Evolutionary conservation across 176 grass and related monocot species (phyloP).

Genomic region (Aegilops tauschii): DNA sequence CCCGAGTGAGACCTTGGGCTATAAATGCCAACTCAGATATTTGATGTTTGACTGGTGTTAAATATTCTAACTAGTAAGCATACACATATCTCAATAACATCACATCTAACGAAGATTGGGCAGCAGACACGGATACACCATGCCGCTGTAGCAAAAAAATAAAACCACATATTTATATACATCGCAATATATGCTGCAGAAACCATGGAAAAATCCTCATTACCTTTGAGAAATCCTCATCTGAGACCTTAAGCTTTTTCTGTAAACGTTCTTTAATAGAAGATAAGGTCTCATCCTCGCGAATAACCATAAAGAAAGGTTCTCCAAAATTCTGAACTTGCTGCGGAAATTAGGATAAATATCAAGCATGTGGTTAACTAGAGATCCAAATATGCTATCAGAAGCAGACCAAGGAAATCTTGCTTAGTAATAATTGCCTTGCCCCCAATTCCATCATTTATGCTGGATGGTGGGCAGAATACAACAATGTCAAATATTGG

Average conservation of each 20-base stretch:
- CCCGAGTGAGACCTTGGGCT: neutral
- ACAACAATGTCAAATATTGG: neutral
- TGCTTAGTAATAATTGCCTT: neutral
- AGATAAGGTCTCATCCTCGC: constrained; percentile 79
- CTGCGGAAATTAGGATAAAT: constrained; percentile 33
- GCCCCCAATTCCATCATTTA: neutral
- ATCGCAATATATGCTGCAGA: neutral
- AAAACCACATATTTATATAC: neutral
- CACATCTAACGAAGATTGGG: too few relatives aligned
- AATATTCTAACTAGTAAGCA: neutral
- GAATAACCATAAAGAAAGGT: constrained; percentile 97
- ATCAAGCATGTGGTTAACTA: constrained; percentile 19
- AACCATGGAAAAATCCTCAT: neutral
- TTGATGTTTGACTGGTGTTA: neutral
- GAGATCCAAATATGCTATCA: constrained; percentile 1
- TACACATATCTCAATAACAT: too few relatives aligned
- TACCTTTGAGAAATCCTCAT: constrained; percentile 96
- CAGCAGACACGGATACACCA: neutral
- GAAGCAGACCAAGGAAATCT: neutral
- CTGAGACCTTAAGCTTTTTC: constrained; percentile 82
- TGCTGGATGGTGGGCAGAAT: neutral
- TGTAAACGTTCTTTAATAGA: constrained; percentile 90
- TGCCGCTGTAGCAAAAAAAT: constrained; percentile 3
- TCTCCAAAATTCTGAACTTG: constrained; percentile 99
- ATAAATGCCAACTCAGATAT: neutral